Evolutionary conservation across 1,284 basidiomycete species (phyloP).

Genomic region (Neotropicomus parvogracilis): DNA sequence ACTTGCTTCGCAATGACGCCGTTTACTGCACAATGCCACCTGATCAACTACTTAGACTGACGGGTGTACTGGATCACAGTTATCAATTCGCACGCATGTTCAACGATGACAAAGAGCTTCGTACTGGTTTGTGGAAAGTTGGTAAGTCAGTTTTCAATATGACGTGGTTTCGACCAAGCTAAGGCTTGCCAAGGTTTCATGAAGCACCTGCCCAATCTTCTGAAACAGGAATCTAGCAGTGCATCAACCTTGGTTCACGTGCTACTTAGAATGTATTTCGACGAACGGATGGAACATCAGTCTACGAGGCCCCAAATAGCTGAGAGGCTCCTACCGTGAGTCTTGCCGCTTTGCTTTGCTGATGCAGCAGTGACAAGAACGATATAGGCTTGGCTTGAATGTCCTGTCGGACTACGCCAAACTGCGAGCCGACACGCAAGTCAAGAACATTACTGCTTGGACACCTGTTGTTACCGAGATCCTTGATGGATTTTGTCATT

Average conservation of each 20-base stretch:
- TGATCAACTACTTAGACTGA: conserved; percentile 86
- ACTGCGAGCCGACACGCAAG: conserved; percentile 87
- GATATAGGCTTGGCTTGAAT: conserved; percentile 76
- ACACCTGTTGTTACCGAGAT: conserved; percentile 96
- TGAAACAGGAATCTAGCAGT: conserved; percentile 98
- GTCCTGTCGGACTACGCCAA: conserved; percentile 91
- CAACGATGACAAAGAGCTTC: conserved; percentile 97
- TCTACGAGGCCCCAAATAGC: conserved; percentile 80
- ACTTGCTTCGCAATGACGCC: conserved; percentile 87
- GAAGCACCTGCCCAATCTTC: conserved; percentile 97
- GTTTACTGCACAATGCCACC: conserved; percentile 96
- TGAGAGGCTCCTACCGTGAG: conserved; percentile 87
- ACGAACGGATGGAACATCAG: conserved; percentile 82
- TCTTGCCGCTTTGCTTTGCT: conserved; percentile 20
- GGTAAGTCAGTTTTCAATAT: conserved; percentile 53
- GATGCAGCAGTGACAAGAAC: conserved; percentile 4
- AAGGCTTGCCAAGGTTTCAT: conserved; percentile 76
- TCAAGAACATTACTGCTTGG: conserved; percentile 96
- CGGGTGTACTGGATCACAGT: conserved; percentile 92
- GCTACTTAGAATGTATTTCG: conserved; percentile 90
- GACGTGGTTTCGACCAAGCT: not conserved
- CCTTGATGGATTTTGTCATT: conserved; percentile 82
- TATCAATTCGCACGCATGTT: conserved; percentile 97
- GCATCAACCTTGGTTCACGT: conserved; percentile 94
- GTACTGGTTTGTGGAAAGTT: conserved; percentile 98